These are phyloP conservation scores for Begonia loranthoides DNA, from an alignment of 306 rosid genomes.

Conservation along the genomic window DNA sequence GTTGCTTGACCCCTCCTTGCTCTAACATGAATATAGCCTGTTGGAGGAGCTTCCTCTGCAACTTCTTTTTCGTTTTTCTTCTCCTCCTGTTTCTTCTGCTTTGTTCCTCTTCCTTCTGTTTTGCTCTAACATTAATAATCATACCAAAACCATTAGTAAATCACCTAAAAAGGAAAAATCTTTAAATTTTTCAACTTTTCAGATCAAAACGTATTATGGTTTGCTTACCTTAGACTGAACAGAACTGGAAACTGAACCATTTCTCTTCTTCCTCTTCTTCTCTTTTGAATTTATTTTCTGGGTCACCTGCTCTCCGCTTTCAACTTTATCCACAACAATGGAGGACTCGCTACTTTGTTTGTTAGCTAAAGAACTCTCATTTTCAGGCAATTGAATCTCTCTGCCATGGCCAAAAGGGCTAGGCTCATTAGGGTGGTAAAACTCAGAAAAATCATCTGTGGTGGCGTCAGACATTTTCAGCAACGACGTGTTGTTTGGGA, in stretches of 20 bases:
- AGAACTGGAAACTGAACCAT: conserved; percentile 14
- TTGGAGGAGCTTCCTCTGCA: conserved; percentile 38
- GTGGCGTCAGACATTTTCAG: background rate
- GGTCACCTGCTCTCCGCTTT: conserved; percentile 52
- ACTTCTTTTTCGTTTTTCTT: conserved; percentile 28
- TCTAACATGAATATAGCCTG: conserved; percentile 81
- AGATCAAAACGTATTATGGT: too few relatives aligned
- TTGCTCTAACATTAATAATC: conserved; percentile 10
- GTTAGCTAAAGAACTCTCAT: conserved; percentile 33
- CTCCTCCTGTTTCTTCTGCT: conserved; percentile 13
- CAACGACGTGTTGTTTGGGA: conserved; percentile 12
- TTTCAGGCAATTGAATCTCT: conserved; percentile 13
- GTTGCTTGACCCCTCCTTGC: conserved; percentile 99
- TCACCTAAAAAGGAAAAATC: too few relatives aligned
- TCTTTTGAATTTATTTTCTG: conserved; percentile 30
- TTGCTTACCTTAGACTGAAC: conserved; percentile 22
- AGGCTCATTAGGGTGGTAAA: conserved; percentile 19
- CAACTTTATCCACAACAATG: conserved; percentile 49
- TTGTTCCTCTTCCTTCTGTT: conserved; percentile 36
- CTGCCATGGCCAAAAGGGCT: background rate
- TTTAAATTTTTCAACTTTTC: too few relatives aligned
- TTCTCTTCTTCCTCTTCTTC: conserved; percentile 34
- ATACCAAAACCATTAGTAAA: background rate
- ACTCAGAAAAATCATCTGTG: conserved; percentile 7
- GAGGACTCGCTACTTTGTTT: conserved; percentile 50